Conservation (phyloP, 371 early-diverging fungal species). For the Coemansia sp. region DNA sequence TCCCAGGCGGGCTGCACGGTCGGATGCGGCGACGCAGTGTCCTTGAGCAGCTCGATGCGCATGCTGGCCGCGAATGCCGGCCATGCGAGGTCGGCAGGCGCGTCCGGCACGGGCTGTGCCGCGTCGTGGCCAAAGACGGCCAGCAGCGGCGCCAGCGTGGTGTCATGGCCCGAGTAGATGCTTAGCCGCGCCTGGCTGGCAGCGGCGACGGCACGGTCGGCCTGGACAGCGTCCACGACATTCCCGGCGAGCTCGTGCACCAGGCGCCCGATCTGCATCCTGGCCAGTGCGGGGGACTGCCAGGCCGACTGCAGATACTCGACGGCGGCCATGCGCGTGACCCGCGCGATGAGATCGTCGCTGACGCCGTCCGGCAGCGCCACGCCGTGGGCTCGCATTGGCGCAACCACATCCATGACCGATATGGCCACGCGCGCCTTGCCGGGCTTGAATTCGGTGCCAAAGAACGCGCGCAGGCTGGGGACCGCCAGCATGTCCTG, state of each 20-base stretch:
- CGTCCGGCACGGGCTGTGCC: constrained; percentile 20
- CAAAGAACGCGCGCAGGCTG: constrained; percentile 13
- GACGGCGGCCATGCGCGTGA: constrained; percentile 9
- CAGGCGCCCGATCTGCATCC: constrained; percentile 35
- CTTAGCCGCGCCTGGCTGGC: constrained; percentile 22
- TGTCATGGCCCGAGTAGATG: constrained; percentile 78
- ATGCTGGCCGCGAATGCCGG: constrained; percentile 58
- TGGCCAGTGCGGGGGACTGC: constrained; percentile 23
- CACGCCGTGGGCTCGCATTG: constrained; percentile 33
- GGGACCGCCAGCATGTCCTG: constrained; percentile 27
- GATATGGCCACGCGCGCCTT: constrained; percentile 5
- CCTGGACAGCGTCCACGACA: constrained; percentile 24
- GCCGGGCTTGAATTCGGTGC: not conserved
- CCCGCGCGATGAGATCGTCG: constrained; percentile 25
- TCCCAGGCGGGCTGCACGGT: constrained; percentile 39
- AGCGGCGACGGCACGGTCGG: constrained; percentile 20
- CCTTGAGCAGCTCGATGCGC: constrained; percentile 69
- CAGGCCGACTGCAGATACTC: constrained; percentile 26
- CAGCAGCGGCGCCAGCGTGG: constrained; percentile 68
- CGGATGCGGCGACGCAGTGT: constrained; percentile 36
- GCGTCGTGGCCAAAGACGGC: constrained; percentile 55
- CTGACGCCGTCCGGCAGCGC: constrained; percentile 27
- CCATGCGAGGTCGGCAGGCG: constrained; percentile 46
- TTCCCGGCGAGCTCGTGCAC: constrained; percentile 33
- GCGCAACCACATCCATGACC: constrained; percentile 15